A percentile compares a stretch with the other conserved stretches of the same genome.
phyloP scores from a whole-genome alignment of 129 eudicot species.

The Helianthus tuberosus region DNA sequence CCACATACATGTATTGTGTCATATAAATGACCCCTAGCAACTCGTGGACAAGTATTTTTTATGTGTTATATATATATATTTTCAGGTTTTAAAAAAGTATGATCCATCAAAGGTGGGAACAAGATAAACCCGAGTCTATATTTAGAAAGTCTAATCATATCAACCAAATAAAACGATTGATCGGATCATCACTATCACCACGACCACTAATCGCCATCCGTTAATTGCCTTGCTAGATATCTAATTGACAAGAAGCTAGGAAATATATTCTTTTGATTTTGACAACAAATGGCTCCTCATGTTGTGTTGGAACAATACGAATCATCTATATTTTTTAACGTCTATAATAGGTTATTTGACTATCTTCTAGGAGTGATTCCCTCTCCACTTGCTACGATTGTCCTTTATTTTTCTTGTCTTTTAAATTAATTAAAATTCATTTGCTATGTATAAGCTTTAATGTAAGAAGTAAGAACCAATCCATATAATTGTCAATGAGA shows the following conservation, averaged over 20 bases:
- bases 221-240: slow-evolving; percentile 20
- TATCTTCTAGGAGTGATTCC: slow-evolving; percentile 25
- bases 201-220: slow-evolving; percentile 36
- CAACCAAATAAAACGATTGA: slow-evolving; percentile 13
- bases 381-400: slow-evolving; percentile 31
- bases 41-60: not conserved
- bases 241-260: slow-evolving; percentile 29
- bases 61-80: too few relatives aligned
- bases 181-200: slow-evolving; percentile 2
- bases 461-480: slow-evolving; percentile 8
- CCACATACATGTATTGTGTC: too few relatives aligned
- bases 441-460: not conserved
- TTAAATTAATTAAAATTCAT: not conserved
- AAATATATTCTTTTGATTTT: slow-evolving; percentile 21
- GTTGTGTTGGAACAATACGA: slow-evolving; percentile 37
- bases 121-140: not conserved
- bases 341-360: slow-evolving; percentile 26
- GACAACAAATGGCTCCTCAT: slow-evolving; percentile 40
- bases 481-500: slow-evolving; percentile 3
- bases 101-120: slow-evolving; percentile 18
- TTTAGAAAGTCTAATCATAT: slow-evolving; percentile 11
- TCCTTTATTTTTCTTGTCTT: not conserved
- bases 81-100: not conserved
- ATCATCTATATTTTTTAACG: slow-evolving; percentile 31
- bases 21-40: too few relatives aligned